phyloP scores from a whole-genome alignment of 2,329 filamentous ascomycete species.

The Clarireedia paspali region DNA sequence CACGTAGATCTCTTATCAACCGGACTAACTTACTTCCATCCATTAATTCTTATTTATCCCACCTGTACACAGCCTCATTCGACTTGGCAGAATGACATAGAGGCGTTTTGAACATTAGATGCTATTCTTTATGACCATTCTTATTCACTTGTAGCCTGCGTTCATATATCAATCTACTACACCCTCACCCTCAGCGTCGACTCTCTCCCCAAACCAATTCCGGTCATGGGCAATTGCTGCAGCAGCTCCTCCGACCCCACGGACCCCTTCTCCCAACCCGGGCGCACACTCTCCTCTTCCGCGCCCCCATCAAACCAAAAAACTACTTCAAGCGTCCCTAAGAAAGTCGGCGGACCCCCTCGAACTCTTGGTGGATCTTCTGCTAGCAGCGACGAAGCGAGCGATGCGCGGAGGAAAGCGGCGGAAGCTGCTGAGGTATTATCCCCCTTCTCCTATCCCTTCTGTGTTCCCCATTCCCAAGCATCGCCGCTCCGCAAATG shows the following conservation, averaged over 20 bases:
- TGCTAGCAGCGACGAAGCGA: constrained; percentile 33
- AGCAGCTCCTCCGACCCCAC: constrained; percentile 62
- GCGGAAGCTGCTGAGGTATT: constrained; percentile 65
- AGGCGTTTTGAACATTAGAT: too few species aligned
- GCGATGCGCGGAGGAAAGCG: constrained; percentile 64
- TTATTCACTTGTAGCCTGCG: too few species aligned
- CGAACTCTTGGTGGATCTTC: constrained; percentile 54
- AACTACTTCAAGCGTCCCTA: constrained; percentile 42
- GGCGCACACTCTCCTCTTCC: constrained; percentile 63
- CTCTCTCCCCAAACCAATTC: background rate
- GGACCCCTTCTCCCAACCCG: constrained; percentile 61
- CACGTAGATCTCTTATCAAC: too few species aligned
- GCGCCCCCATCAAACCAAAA: constrained; percentile 34
- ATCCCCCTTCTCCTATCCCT: background rate
- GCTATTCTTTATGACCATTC: too few species aligned
- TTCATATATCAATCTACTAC: too few species aligned
- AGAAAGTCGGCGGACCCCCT: constrained; percentile 45
- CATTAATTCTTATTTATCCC: background rate
- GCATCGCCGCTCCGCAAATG: too few species aligned
- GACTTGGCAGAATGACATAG: too few species aligned
- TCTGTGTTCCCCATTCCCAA: too few species aligned
- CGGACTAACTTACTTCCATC: background rate
- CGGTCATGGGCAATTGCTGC: constrained; percentile 76
- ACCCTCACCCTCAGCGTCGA: background rate
- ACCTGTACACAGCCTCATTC: too few species aligned